A percentile compares a stretch with the other conserved stretches of the same genome.
phyloP scores from a whole-genome alignment of 768 basidiomycete species.

The Cystobasidium ongulense region DNA sequence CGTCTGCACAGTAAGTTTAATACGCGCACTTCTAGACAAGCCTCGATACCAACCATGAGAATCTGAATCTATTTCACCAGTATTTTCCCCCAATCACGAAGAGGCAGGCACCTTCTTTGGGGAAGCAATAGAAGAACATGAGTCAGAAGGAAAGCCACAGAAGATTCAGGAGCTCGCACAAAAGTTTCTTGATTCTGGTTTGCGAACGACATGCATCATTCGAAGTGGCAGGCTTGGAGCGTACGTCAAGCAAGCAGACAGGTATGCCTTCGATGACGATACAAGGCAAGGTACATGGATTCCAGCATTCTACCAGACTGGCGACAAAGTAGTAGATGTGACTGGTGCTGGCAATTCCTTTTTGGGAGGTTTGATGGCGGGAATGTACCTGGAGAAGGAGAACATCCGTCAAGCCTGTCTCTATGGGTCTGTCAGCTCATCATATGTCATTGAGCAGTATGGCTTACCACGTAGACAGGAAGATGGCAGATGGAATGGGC shows the following conservation, averaged over 20 bases:
- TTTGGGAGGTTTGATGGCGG: constrained; percentile 22
- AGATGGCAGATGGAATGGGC: constrained; percentile 14
- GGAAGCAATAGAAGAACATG: constrained; percentile 53
- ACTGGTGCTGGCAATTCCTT: constrained; percentile 28
- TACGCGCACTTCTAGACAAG: no score
- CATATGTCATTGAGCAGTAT: constrained; percentile 20
- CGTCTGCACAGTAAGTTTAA: constrained; percentile 45
- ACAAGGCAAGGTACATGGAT: constrained; percentile 1
- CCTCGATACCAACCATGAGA: no score
- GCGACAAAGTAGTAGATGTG: constrained; percentile 7
- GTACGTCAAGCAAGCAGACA: constrained; percentile 11
- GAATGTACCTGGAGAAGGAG: not conserved
- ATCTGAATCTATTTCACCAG: constrained; percentile 40
- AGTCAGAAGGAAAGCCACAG: constrained; percentile 8
- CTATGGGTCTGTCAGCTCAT: constrained; percentile 12
- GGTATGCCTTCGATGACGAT: not conserved
- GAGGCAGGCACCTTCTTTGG: constrained; percentile 63
- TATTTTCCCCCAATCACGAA: constrained; percentile 82
- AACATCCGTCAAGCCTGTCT: constrained; percentile 11
- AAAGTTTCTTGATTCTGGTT: constrained; percentile 35
- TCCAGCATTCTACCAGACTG: not conserved
- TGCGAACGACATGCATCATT: constrained; percentile 54
- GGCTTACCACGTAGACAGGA: not conserved
- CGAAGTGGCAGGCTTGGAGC: constrained; percentile 62
- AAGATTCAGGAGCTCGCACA: constrained; percentile 47